Evolutionary conservation across 768 basidiomycete genomes (phyloP).

Genomic region (Tylopilus vinaceipallidus): DNA sequence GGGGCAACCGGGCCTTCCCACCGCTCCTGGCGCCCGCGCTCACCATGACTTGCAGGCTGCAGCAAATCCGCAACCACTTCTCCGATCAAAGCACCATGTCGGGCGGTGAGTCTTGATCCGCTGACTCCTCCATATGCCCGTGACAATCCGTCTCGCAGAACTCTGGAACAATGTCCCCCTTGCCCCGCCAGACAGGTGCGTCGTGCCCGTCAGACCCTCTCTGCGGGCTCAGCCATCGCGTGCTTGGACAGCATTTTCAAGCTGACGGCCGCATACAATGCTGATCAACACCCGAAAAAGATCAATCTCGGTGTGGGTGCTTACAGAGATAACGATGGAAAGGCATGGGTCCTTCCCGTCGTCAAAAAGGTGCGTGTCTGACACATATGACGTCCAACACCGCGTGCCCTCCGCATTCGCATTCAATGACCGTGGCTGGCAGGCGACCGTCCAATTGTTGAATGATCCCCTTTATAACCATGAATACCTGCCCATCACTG

Average conservation of each 20-base stretch:
- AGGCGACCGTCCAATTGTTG: constrained; percentile 75
- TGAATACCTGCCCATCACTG: constrained; percentile 91
- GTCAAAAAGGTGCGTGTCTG: constrained; percentile 78
- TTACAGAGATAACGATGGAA: constrained; percentile 83
- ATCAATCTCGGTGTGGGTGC: constrained; percentile 93
- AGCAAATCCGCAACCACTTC: constrained; percentile 59
- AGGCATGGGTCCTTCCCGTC: constrained; percentile 90
- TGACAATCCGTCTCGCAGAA: constrained; percentile 43
- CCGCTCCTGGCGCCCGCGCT: not conserved
- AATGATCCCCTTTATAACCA: constrained; percentile 77
- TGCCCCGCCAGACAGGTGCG: constrained; percentile 82
- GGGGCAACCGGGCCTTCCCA: not conserved
- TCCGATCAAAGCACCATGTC: constrained; percentile 43
- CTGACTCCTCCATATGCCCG: not conserved
- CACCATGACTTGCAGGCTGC: constrained; percentile 56
- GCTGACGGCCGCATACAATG: constrained; percentile 86
- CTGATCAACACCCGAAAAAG: constrained; percentile 71
- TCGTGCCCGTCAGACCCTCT: not conserved
- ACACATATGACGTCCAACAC: not conserved
- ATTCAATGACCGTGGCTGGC: constrained; percentile 4
- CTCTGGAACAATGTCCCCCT: constrained; percentile 74
- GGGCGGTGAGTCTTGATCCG: constrained; percentile 45
- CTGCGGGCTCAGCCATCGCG: constrained; percentile 6
- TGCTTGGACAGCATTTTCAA: constrained; percentile 73
- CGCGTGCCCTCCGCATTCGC: not conserved